Evolutionary conservation across 2,329 filamentous ascomycete genomes (phyloP).

Genomic region (Trematosphaeria pertusa): DNA sequence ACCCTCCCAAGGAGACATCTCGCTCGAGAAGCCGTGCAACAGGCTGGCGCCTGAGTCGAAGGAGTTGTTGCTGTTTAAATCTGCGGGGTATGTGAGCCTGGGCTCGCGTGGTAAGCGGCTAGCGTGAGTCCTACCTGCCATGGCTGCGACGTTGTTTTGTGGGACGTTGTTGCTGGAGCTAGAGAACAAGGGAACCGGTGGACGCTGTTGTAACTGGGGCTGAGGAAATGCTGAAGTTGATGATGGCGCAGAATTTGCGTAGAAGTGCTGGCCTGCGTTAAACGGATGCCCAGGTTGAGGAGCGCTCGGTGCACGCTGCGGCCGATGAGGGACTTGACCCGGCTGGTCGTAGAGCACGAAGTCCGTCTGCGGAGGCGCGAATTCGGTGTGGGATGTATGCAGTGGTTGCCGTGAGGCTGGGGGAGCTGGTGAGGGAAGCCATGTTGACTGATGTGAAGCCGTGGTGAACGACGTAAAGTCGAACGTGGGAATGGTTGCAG

Average conservation of each 20-base stretch:
- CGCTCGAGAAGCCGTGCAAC: conserved; percentile 50
- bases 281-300: conserved; percentile 64
- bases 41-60: conserved; percentile 58
- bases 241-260: conserved; percentile 71
- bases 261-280: conserved; percentile 67
- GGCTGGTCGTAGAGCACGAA: conserved; percentile 76
- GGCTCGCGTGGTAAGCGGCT: conserved; percentile 13
- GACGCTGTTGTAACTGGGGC: conserved; percentile 62
- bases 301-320: conserved; percentile 60
- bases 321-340: conserved; percentile 50
- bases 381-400: conserved; percentile 50
- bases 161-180: conserved; percentile 63
- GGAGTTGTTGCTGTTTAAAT: conserved; percentile 47
- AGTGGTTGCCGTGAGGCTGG: conserved; percentile 60
- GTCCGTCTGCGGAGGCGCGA: conserved; percentile 67
- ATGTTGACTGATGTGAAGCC: conserved; percentile 77
- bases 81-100: conserved; percentile 41
- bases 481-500: conserved; percentile 67
- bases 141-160: conserved; percentile 47
- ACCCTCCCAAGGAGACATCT: conserved; percentile 37
- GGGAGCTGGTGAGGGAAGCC: conserved; percentile 72
- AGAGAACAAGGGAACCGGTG: conserved; percentile 75
- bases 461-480: conserved; percentile 81
- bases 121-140: conserved; percentile 46
- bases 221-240: conserved; percentile 66